phyloP scores from a whole-genome alignment of 2,329 filamentous ascomycete genomes.

The Purpureocillium lavendulum region DNA sequence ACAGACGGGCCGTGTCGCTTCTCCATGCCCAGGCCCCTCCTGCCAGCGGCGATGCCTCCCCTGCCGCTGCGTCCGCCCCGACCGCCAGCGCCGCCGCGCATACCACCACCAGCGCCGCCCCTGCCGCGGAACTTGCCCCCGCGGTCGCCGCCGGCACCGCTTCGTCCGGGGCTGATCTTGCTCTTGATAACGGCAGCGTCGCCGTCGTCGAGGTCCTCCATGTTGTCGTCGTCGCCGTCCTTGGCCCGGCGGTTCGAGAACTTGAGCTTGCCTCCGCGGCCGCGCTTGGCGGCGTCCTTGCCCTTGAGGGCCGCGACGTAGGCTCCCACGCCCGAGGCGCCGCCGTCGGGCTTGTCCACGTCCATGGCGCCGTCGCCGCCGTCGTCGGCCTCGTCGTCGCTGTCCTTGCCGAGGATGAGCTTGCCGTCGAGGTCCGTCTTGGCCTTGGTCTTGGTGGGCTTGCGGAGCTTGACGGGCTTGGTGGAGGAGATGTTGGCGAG shows the following conservation, averaged over 20 bases:
- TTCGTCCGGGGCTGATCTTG: constrained; percentile 31
- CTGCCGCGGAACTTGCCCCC: constrained; percentile 21
- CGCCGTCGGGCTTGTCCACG: constrained; percentile 54
- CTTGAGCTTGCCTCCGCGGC: constrained; percentile 60
- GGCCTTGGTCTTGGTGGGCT: constrained; percentile 50
- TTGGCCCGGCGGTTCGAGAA: constrained; percentile 55
- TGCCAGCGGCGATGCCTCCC: constrained; percentile 36
- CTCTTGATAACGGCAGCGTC: constrained; percentile 45
- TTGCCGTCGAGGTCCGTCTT: constrained; percentile 72
- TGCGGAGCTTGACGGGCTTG: constrained; percentile 61
- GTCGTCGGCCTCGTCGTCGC: constrained; percentile 34
- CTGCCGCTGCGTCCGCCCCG: constrained; percentile 33
- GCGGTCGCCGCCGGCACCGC: constrained; percentile 15
- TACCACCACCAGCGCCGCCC: constrained; percentile 15
- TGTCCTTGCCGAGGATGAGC: constrained; percentile 60
- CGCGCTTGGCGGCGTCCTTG: constrained; percentile 55
- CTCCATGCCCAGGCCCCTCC: constrained; percentile 42
- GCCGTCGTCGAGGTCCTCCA: constrained; percentile 45
- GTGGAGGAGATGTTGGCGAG: constrained; percentile 91
- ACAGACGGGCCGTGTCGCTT: constrained; percentile 34
- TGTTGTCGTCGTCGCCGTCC: constrained; percentile 38
- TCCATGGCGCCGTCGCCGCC: constrained; percentile 51
- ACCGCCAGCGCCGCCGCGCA: constrained; percentile 22
- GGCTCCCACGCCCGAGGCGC: constrained; percentile 54
- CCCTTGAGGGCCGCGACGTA: constrained; percentile 64